Evolutionary conservation across 495 filamentous ascomycete genomes (phyloP).

Genomic region (Penicillium subrubescens): DNA sequence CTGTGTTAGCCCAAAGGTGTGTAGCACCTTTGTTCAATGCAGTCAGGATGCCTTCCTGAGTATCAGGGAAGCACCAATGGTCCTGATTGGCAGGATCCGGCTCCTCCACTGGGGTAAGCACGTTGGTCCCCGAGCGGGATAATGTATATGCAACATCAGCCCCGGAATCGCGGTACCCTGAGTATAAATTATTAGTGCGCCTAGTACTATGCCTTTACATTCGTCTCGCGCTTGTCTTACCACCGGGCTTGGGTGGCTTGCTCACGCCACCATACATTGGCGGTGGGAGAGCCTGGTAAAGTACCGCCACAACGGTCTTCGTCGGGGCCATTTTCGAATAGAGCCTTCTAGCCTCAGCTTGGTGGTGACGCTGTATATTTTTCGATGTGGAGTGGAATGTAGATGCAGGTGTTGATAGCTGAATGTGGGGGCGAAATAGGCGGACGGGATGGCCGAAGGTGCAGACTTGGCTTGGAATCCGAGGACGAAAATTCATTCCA

Average conservation of each 20-base stretch:
- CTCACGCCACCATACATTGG: constrained; percentile 30
- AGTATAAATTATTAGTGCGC: background rate
- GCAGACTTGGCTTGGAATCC: background rate
- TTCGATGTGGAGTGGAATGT: background rate
- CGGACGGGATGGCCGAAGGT: background rate
- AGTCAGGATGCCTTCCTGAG: constrained; percentile 31
- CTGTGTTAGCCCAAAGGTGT: constrained; percentile 41
- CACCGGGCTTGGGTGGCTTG: constrained; percentile 36
- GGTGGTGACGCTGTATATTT: background rate
- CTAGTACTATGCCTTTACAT: background rate
- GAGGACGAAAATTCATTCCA: background rate
- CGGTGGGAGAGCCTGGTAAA: constrained; percentile 33
- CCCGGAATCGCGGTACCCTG: constrained; percentile 37
- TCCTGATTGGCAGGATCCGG: constrained; percentile 23
- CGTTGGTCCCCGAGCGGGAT: constrained; percentile 10
- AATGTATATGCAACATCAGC: constrained; percentile 34
- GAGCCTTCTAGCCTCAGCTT: background rate
- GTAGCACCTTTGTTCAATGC: constrained; percentile 34
- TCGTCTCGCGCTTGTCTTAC: constrained; percentile 10
- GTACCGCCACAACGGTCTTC: constrained; percentile 27
- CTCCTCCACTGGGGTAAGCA: constrained; percentile 23
- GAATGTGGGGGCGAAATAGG: constrained; percentile 4
- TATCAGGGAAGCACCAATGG: constrained; percentile 38
- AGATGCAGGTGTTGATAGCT: background rate
- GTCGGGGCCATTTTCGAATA: constrained; percentile 4